Percentiles rank a stretch among this genome's conserved stretches.
phyloP scores from a whole-genome alignment of 2,329 filamentous ascomycete genomes.

The Fusarium sp. region DNA sequence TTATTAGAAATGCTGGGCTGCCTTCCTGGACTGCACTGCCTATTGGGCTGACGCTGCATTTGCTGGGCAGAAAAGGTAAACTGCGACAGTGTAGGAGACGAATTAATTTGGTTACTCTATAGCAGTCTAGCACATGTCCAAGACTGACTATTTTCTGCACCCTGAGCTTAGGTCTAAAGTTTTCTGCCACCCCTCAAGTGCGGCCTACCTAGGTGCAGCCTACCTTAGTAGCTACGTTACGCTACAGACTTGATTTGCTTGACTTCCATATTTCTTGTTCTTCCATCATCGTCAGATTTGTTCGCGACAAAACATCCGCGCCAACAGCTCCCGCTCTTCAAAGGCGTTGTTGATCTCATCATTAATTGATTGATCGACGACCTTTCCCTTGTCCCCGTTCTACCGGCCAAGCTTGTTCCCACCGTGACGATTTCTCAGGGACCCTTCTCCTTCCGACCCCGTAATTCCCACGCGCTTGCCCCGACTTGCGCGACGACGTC shows the following conservation, averaged over 20 bases:
- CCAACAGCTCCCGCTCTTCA: conserved; percentile 1
- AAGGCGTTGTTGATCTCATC: conserved; percentile 6
- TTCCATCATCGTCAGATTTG: conserved; percentile 34
- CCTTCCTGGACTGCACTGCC: conserved; percentile 1
- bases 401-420: not conserved
- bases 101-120: not conserved
- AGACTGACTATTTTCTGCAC: not conserved
- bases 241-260: not conserved
- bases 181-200: not conserved
- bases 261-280: conserved; percentile 36
- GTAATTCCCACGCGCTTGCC: conserved; percentile 23
- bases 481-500: conserved; percentile 32
- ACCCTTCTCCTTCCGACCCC: conserved; percentile 24
- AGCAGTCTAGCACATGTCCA: not conserved
- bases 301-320: conserved; percentile 33
- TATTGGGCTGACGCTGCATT: not conserved
- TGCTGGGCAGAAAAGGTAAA: not conserved
- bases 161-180: not conserved
- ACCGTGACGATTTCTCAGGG: conserved; percentile 19
- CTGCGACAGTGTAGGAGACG: not conserved
- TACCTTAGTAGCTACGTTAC: not conserved
- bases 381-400: conserved; percentile 1
- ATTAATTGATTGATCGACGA: not conserved
- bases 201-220: not conserved
- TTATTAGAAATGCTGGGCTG: conserved; percentile 34